Conservation (phyloP, 2,329 filamentous ascomycete species). For the Beauveria brongniartii region DNA sequence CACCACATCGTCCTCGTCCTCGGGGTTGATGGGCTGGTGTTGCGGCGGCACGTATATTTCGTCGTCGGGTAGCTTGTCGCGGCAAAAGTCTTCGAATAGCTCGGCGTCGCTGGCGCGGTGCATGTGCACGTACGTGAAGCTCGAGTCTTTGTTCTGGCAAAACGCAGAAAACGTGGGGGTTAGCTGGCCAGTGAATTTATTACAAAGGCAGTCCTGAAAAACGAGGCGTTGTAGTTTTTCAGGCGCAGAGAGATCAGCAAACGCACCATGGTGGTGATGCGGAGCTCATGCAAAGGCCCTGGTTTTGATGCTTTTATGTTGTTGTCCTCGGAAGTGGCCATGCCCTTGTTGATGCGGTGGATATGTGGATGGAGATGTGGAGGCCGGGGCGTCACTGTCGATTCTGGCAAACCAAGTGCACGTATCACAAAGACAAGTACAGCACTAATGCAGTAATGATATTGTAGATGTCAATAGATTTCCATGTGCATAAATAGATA, state of each 20-base stretch:
- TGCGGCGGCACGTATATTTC: constrained; percentile 76
- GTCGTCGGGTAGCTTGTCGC: constrained; percentile 62
- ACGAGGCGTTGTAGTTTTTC: too few relatives aligned
- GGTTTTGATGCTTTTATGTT: background rate
- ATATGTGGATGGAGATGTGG: background rate
- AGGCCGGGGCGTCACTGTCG: background rate
- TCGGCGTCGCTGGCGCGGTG: constrained; percentile 64
- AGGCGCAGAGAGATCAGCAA: too few relatives aligned
- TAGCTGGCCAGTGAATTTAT: too few relatives aligned
- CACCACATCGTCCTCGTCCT: constrained; percentile 83
- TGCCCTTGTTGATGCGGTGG: background rate
- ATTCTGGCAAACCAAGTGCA: too few relatives aligned
- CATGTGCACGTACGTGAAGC: constrained; percentile 69
- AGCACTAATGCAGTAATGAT: too few relatives aligned
- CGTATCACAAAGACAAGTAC: too few relatives aligned
- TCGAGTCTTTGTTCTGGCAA: constrained; percentile 61
- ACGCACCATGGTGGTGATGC: constrained; percentile 1
- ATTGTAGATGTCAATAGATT: too few relatives aligned
- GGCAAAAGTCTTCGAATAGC: constrained; percentile 70
- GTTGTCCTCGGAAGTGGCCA: background rate
- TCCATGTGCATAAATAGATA: too few relatives aligned
- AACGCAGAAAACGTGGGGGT: too few relatives aligned
- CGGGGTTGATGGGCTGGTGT: constrained; percentile 75
- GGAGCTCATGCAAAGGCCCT: background rate
- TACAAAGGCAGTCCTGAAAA: too few relatives aligned